These are phyloP conservation scores for Dianthus caryophyllus DNA, from an alignment of 148 eudicot species.

Conservation along the genomic window DNA sequence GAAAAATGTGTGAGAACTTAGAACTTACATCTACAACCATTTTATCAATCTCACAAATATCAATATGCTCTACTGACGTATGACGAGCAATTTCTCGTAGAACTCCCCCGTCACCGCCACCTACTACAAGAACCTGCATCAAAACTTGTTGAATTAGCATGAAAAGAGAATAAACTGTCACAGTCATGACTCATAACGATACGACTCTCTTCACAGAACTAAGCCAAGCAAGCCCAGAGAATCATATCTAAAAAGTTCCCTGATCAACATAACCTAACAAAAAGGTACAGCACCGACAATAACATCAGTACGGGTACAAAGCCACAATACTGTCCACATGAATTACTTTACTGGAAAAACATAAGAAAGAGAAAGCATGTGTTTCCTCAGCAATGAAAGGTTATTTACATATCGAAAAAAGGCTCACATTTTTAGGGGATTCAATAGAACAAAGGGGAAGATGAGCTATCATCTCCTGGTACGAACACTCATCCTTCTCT, in stretches of 20 bases:
- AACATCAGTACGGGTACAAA: too few relatives aligned
- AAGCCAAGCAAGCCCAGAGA: neutral
- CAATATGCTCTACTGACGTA: constrained; percentile 78
- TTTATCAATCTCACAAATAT: constrained; percentile 93
- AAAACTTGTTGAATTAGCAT: neutral
- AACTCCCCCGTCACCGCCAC: constrained; percentile 99
- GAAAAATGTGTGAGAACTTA: neutral
- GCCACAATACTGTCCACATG: neutral
- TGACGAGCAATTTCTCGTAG: constrained; percentile 93
- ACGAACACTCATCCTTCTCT: constrained; percentile 92
- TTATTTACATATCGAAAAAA: neutral
- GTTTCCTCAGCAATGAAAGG: neutral
- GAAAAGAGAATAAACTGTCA: neutral
- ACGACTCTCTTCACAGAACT: too few relatives aligned
- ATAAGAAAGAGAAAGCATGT: constrained; percentile 1
- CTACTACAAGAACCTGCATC: constrained; percentile 90
- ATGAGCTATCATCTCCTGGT: constrained; percentile 97
- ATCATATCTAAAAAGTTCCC: neutral
- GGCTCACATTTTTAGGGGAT: constrained; percentile 70
- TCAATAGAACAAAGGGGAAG: constrained; percentile 88
- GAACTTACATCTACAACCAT: constrained; percentile 92
- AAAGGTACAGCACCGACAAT: constrained; percentile 6
- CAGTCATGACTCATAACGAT: neutral
- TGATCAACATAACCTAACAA: neutral
- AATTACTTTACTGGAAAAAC: neutral